A percentile compares a stretch with the other conserved stretches of the same genome.
phyloP scores from a whole-genome alignment of 2,329 filamentous ascomycete species.

The Penicillium verrucosum region DNA sequence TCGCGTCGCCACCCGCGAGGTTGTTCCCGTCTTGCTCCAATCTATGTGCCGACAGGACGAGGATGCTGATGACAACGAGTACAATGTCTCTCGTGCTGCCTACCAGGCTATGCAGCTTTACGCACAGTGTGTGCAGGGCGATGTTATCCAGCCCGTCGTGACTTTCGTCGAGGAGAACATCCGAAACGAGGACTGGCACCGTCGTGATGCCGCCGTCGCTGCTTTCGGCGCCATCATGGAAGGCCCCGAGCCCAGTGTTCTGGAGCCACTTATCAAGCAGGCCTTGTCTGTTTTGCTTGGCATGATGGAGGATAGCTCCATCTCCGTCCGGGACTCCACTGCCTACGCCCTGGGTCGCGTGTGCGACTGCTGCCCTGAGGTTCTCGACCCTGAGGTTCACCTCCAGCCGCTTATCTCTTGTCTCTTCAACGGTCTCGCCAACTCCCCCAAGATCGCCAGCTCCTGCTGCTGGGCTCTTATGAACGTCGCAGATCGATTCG shows the following conservation, averaged over 20 bases:
- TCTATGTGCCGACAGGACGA: slow-evolving; percentile 97
- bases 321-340: slow-evolving; percentile 93
- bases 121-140: slow-evolving; percentile 80
- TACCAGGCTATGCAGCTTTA: slow-evolving; percentile 97
- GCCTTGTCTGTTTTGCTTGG: slow-evolving; percentile 85
- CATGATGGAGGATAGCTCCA: slow-evolving; percentile 84
- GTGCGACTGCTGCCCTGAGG: slow-evolving; percentile 86
- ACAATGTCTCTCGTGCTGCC: slow-evolving; percentile 90
- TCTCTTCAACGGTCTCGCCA: slow-evolving; percentile 84
- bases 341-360: slow-evolving; percentile 95
- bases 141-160: slow-evolving; percentile 82
- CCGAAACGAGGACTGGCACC: slow-evolving; percentile 88
- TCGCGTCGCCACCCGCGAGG: slow-evolving; percentile 85
- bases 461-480: slow-evolving; percentile 99
- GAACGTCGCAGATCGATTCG: slow-evolving; percentile 95
- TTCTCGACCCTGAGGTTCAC: slow-evolving; percentile 80
- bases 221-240: slow-evolving; percentile 99
- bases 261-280: slow-evolving; percentile 94
- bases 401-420: slow-evolving; percentile 81
- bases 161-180: slow-evolving; percentile 89
- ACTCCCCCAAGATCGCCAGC: slow-evolving; percentile 92
- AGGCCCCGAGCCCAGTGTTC: slow-evolving; percentile 84
- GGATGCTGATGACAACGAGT: slow-evolving; percentile 93
- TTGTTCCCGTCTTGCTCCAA: slow-evolving; percentile 83
- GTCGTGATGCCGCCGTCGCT: slow-evolving; percentile 90